phyloP scores from a whole-genome alignment of 768 basidiomycete species.

The Xerocomus brunneocitrinus region DNA sequence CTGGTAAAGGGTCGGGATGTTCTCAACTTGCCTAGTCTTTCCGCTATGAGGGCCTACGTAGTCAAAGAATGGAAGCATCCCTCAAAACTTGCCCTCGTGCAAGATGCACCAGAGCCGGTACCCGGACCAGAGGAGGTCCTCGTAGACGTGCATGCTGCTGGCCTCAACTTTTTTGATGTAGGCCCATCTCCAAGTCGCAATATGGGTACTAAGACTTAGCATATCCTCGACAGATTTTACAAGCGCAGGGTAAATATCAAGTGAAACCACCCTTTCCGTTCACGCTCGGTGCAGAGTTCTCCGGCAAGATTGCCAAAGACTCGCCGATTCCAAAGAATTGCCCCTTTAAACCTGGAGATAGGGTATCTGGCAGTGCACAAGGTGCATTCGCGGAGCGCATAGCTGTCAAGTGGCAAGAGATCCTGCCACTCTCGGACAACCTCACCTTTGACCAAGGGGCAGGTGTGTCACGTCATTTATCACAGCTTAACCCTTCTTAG shows the following conservation, averaged over 20 bases:
- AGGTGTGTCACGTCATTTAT: constrained; percentile 38
- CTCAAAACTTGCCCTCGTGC: constrained; percentile 51
- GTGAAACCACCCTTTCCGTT: constrained; percentile 81
- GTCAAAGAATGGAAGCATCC: constrained; percentile 67
- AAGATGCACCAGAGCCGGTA: constrained; percentile 55
- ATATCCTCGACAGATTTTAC: constrained; percentile 54
- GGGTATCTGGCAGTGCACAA: constrained; percentile 80
- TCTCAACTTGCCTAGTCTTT: not conserved
- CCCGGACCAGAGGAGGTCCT: constrained; percentile 53
- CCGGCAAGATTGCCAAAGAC: constrained; percentile 63
- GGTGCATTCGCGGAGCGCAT: constrained; percentile 81
- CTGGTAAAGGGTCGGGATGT: not conserved
- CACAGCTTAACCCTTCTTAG: not conserved
- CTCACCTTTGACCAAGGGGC: constrained; percentile 85
- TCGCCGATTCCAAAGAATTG: constrained; percentile 81
- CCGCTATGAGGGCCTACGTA: constrained; percentile 72
- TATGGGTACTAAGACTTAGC: constrained; percentile 4
- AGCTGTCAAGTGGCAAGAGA: constrained; percentile 43
- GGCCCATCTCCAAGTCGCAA: constrained; percentile 8
- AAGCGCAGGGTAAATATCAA: constrained; percentile 89
- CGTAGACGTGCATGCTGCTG: constrained; percentile 71
- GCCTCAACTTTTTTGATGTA: constrained; percentile 76
- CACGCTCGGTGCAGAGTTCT: constrained; percentile 79
- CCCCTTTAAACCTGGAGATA: constrained; percentile 73
- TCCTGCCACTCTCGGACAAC: constrained; percentile 67